phyloP scores from a whole-genome alignment of 306 rosid species.

The Prunus davidiana region DNA sequence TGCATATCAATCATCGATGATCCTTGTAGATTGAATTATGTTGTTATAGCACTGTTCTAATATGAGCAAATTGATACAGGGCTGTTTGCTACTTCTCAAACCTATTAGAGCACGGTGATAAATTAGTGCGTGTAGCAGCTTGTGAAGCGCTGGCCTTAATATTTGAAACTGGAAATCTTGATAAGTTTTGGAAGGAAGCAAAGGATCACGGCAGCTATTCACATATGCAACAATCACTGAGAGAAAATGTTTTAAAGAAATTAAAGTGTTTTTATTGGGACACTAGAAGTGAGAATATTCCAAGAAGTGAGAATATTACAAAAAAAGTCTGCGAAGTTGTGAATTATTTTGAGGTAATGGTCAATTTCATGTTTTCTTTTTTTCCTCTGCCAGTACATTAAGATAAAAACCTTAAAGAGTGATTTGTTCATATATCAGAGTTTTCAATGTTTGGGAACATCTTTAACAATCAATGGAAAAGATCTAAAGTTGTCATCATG shows the following conservation, averaged over 20 bases:
- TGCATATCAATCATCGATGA: background rate
- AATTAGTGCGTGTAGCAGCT: conserved; percentile 20
- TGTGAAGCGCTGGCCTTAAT: conserved; percentile 37
- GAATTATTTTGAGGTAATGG: conserved; percentile 19
- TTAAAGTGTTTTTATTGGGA: conserved; percentile 2
- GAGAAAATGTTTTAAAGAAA: conserved; percentile 11
- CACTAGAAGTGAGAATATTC: background rate
- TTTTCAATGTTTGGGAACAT: conserved; percentile 7
- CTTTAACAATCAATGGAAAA: conserved; percentile 11
- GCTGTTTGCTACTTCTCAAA: conserved; percentile 19
- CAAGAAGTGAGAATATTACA: background rate
- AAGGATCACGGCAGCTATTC: conserved; percentile 3
- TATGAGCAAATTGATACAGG: conserved; percentile 17
- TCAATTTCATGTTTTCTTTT: background rate
- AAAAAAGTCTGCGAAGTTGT: conserved; percentile 2
- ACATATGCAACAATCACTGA: background rate
- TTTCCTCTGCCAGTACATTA: background rate
- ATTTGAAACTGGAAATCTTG: conserved; percentile 21
- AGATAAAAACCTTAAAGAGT: background rate
- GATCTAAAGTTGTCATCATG: conserved; percentile 23
- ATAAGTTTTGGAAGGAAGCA: conserved; percentile 29
- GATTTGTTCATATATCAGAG: conserved; percentile 7
- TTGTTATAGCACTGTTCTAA: background rate
- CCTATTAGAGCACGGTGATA: conserved; percentile 26
- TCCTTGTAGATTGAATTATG: background rate